A percentile compares a stretch with the other conserved stretches of the same genome.
Evolutionary conservation across 306 rosid genomes (phyloP).

Genomic region (Citrullus mucosospermus): DNA sequence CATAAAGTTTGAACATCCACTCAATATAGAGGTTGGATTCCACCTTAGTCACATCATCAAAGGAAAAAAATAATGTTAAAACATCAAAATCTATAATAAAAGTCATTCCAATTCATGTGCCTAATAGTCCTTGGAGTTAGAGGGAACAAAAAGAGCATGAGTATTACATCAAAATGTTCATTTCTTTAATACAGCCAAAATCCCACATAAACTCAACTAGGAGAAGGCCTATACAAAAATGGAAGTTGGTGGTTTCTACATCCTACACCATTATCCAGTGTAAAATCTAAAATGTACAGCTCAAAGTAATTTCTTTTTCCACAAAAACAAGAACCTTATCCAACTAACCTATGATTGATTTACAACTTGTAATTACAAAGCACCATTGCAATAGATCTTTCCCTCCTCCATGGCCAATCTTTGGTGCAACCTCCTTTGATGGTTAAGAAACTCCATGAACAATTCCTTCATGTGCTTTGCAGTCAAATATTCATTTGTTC

Average conservation of each 20-base stretch:
- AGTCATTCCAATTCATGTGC: too few species aligned
- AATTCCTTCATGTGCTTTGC: slow-evolving; percentile 30
- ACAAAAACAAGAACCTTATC: background rate
- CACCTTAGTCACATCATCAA: too few species aligned
- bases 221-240: background rate
- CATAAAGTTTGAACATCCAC: too few species aligned
- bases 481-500: slow-evolving; percentile 28
- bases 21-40: too few species aligned
- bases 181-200: background rate
- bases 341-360: background rate
- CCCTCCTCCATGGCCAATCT: slow-evolving; percentile 38
- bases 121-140: too few species aligned
- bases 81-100: too few species aligned
- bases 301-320: background rate
- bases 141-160: too few species aligned
- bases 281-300: background rate
- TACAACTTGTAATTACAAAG: background rate
- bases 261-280: background rate
- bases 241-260: background rate
- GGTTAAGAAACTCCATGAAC: slow-evolving; percentile 32
- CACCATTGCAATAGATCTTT: slow-evolving; percentile 4
- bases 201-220: background rate
- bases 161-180: background rate
- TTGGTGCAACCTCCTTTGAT: slow-evolving; percentile 26
- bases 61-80: too few species aligned